Evolutionary conservation across 1,284 basidiomycete genomes (phyloP).

Genomic region (Austroboletus novae-zelandiae): DNA sequence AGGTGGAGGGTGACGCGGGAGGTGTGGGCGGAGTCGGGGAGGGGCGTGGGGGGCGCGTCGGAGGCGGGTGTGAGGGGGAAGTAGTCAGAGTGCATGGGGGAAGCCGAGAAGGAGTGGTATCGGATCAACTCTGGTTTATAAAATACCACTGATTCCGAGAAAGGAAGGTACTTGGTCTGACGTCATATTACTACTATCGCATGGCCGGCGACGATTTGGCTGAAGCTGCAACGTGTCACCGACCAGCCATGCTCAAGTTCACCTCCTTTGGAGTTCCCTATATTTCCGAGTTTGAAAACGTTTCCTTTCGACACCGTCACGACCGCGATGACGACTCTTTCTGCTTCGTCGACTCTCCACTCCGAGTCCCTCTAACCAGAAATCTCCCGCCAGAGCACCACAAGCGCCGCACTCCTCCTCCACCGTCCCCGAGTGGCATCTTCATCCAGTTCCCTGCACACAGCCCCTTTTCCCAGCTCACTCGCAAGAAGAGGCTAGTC

Average conservation of each 20-base stretch:
- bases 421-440: slow-evolving; percentile 28
- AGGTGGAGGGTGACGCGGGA: slow-evolving; percentile 62
- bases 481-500: slow-evolving; percentile 35
- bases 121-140: slow-evolving; percentile 10
- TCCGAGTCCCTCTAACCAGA: slow-evolving; percentile 2
- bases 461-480: slow-evolving; percentile 3
- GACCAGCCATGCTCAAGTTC: slow-evolving; percentile 30
- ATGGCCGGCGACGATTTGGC: no score
- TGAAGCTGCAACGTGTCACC: no score
- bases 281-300: slow-evolving; percentile 42
- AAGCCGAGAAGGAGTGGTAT: slow-evolving; percentile 5
- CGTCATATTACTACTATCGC: slow-evolving; percentile 13
- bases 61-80: slow-evolving; percentile 23
- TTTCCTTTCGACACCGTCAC: slow-evolving; percentile 35
- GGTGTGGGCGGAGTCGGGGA: not conserved
- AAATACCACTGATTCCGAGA: slow-evolving; percentile 15
- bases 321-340: slow-evolving; percentile 29
- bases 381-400: not conserved
- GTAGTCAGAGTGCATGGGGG: slow-evolving; percentile 22
- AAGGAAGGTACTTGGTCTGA: slow-evolving; percentile 30
- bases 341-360: slow-evolving; percentile 23
- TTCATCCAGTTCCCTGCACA: slow-evolving; percentile 38
- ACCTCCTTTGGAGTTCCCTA: slow-evolving; percentile 40
- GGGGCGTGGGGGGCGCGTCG: not conserved
- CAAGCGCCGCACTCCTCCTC: slow-evolving; percentile 8